Percentiles rank a stretch among this genome's conserved stretches.
Conservation (phyloP, 768 basidiomycete species). For the Podaxis carcinomalis region DNA sequence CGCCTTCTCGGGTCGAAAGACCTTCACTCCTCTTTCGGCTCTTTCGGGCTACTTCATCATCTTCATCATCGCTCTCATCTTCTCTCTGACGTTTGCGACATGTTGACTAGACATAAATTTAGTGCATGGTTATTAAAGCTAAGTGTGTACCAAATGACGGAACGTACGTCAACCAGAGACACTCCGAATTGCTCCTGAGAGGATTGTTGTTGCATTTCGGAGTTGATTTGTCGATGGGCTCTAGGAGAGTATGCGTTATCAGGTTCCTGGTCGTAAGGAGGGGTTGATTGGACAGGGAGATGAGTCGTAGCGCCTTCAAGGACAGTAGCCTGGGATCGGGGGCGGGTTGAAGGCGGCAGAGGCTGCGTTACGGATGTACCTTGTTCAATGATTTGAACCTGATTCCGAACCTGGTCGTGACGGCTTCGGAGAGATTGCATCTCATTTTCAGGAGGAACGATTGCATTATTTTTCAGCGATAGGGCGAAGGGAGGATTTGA, state of each 20-base stretch:
- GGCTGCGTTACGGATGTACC: background rate
- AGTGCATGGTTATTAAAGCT: background rate
- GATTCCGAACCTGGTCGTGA: background rate
- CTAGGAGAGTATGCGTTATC: background rate
- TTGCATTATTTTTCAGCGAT: background rate
- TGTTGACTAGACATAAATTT: background rate
- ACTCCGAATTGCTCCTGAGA: background rate
- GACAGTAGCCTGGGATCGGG: background rate
- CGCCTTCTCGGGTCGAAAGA: constrained; percentile 8
- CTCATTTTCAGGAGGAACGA: background rate
- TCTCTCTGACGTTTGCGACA: constrained; percentile 6
- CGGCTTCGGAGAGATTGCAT: background rate
- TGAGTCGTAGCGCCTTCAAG: background rate
- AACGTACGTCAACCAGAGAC: background rate
- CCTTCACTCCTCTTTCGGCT: constrained; percentile 1
- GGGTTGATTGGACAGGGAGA: background rate
- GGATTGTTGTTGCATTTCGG: background rate
- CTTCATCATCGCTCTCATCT: background rate
- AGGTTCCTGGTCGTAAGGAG: background rate
- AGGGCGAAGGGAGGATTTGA: background rate
- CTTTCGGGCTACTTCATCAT: background rate
- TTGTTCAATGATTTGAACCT: background rate
- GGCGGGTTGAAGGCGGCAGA: background rate
- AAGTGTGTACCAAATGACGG: background rate
- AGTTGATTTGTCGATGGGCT: background rate